Evolutionary conservation across 75 land plant species (phyloP), one percentile per base, ranked within the genome.

Genomic region (Chamaecyparis obtusa): DNA sequence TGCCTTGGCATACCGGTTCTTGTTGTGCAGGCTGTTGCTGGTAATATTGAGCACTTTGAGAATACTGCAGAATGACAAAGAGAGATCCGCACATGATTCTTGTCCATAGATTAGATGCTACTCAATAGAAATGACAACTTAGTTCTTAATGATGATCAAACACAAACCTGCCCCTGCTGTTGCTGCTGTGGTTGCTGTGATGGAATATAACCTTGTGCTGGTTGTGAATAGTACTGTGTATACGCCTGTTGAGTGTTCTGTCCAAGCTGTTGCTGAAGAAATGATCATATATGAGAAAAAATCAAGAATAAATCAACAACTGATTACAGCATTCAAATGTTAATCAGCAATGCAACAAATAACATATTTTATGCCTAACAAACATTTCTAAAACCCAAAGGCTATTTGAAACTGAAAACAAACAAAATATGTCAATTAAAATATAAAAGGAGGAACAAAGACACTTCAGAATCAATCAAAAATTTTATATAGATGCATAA

Each of bases 221-320:
- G 37, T 83, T 83, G 85, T 83, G 56, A 17, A 54, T 83, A 83
- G 16, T 83, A 83, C 39, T 49, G 85, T 17, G 49, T 32, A 83
- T 83, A 83, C 17, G 85, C 60, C 60, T 83, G 85, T 49, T 83
- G 85, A 32, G 85, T 15, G 51, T 83, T 49, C 60, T 49, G 60
- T 54, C 39, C 84, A 83, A 49, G 51, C 84, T 67, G 71, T 67
- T 67, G 71, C 71, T 67, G 71, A 21, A 27, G 30, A 27, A 71
- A 71, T 27, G 0, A 10, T 3, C 17, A 49, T 46, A 30, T 41
- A 35, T 43, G 46, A 79, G 6, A 30, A 32, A 32, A 7, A 30
- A 49, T 83, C 7, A 30, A 51, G 27, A 7, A 83, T 24, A 27
- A 71, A 21, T 19, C 0, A 57, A 24, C 24, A 57, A 21, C 27